Evolutionary conservation across 2,329 filamentous ascomycete genomes (phyloP).

Genomic region (Reticulascus tulasneorum): DNA sequence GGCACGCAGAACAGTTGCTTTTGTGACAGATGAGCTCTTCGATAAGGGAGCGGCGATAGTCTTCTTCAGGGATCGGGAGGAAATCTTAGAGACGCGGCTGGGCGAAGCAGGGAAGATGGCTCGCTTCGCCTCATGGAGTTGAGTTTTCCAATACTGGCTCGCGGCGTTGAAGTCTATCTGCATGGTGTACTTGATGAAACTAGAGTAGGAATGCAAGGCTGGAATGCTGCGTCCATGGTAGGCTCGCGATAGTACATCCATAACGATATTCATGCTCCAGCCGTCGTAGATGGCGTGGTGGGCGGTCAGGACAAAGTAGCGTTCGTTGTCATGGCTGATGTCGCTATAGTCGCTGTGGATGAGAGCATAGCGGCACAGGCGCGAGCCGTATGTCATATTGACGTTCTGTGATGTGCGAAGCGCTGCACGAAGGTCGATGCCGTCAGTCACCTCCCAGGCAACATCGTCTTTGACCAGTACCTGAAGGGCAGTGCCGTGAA

Average conservation of each 20-base stretch:
- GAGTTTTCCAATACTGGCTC: neutral
- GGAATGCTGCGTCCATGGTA: constrained; percentile 1
- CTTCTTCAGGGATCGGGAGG: neutral
- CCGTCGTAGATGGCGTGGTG: constrained; percentile 19
- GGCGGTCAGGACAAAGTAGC: constrained; percentile 12
- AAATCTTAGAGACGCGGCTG: too few relatives aligned
- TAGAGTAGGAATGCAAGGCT: neutral
- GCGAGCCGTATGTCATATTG: constrained; percentile 4
- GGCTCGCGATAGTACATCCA: neutral
- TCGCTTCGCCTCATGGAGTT: neutral
- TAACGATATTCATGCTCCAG: constrained; percentile 4
- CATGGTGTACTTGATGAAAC: neutral
- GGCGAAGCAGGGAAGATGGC: neutral
- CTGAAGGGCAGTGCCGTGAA: constrained; percentile 8
- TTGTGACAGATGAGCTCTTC: constrained; percentile 3
- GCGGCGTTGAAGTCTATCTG: neutral
- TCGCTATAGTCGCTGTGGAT: neutral
- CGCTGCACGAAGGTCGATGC: neutral
- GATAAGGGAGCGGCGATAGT: neutral
- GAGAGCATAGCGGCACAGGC: constrained; percentile 5
- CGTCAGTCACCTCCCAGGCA: neutral
- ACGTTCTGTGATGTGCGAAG: neutral
- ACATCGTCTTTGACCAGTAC: constrained; percentile 10
- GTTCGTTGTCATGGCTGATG: neutral
- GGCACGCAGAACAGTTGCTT: constrained; percentile 34